Evolutionary conservation across 805 yeast species (phyloP).

Genomic region (Sugiyamaella qingdaonensis): DNA sequence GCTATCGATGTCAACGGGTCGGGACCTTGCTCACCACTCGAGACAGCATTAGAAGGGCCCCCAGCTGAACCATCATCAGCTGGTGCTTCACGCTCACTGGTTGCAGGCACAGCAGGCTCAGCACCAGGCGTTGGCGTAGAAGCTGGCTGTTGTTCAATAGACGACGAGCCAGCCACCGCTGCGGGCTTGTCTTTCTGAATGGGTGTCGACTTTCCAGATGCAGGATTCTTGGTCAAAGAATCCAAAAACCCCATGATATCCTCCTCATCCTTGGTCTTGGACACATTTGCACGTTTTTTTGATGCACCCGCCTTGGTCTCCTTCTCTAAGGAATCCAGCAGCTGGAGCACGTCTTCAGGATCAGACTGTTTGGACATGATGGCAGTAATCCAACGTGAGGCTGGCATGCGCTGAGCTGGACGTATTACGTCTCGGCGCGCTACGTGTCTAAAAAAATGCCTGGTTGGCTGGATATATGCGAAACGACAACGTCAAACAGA

Average conservation of each 20-base stretch:
- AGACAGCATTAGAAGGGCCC: background rate
- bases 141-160: background rate
- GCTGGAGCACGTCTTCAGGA: slow-evolving; percentile 37
- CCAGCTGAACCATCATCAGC: slow-evolving; percentile 3
- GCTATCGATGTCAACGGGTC: slow-evolving; percentile 33
- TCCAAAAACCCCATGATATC: slow-evolving; percentile 42
- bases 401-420: background rate
- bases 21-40: background rate
- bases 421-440: no score
- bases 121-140: background rate
- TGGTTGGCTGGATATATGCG: background rate
- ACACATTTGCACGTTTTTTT: slow-evolving; percentile 8
- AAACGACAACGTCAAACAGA: background rate
- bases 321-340: slow-evolving; percentile 37
- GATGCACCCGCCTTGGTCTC: slow-evolving; percentile 21
- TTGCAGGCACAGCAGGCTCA: background rate
- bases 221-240: slow-evolving; percentile 31
- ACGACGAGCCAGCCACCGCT: slow-evolving; percentile 2
- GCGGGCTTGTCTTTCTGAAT: slow-evolving; percentile 11
- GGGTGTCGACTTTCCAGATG: slow-evolving; percentile 24
- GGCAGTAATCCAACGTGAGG: background rate
- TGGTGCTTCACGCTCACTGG: background rate
- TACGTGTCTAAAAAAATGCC: background rate
- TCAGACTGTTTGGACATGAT: slow-evolving; percentile 6
- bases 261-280: slow-evolving; percentile 29